Evolutionary conservation across 129 eudicot genomes (phyloP).

Genomic region (Escallonia rubra): DNA sequence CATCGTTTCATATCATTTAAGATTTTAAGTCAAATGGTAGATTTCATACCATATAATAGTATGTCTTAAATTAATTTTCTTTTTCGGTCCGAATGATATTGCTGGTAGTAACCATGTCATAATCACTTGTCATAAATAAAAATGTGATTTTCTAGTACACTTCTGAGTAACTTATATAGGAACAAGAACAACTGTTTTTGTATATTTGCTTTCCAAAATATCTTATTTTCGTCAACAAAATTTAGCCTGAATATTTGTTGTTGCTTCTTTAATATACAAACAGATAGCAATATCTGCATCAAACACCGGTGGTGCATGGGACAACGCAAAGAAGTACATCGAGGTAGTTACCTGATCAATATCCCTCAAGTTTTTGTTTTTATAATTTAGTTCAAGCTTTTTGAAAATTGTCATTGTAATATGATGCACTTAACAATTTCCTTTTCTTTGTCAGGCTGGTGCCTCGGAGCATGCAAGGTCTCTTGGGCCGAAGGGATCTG

Average conservation of each 20-base stretch:
- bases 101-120: too few species aligned
- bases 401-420: background rate
- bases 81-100: too few species aligned
- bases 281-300: slow-evolving; percentile 54
- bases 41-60: too few species aligned
- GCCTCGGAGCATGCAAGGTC: slow-evolving; percentile 39
- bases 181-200: too few species aligned
- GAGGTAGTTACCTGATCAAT: slow-evolving; percentile 26
- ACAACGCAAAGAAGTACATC: slow-evolving; percentile 50
- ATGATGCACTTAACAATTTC: background rate
- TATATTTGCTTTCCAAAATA: background rate
- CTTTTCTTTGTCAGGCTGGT: slow-evolving; percentile 29
- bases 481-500: slow-evolving; percentile 52
- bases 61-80: too few species aligned
- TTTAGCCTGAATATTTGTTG: background rate
- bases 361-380: background rate
- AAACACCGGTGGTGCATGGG: slow-evolving; percentile 53
- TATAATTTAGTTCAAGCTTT: background rate
- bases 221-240: too few species aligned
- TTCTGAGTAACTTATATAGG: too few species aligned
- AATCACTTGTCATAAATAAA: too few species aligned
- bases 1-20: too few species aligned
- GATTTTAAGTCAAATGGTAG: too few species aligned
- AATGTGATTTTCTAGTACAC: too few species aligned
- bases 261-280: background rate